Base-by-base conservation (phyloP, 2,329 filamentous ascomycete species). In the Monilinia polystroma region DNA sequence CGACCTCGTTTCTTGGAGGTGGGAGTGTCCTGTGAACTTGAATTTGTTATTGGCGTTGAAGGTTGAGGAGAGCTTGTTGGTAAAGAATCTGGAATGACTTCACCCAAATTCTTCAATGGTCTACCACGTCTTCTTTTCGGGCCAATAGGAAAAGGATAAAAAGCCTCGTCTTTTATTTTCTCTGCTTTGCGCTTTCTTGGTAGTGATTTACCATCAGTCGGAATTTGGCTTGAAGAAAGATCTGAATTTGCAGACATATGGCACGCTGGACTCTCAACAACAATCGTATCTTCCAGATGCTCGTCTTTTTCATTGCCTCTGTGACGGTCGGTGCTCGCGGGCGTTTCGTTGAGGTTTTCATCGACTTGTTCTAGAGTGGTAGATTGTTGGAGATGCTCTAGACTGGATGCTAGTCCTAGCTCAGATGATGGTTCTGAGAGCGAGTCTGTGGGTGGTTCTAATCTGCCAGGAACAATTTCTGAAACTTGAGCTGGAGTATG, bases 71-170 rank as follows among this genome's bases (percentile, higher is more conserved):
- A 38, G 20, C 20, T 16, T 51, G n/a, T 14, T 11, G 58, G 45
- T 16, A 45, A 38, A 51, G 29, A 20, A 2, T 49, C n/a, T 26
- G 10, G 11, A 26, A 38, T 1, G 2, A 12, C 51, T 18, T 20
- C n/a, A 12, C 8, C 4, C 6, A 7, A 51, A 60, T 51, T 4
- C 2, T 26, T 26, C 2, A 23, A 51, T 11, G 45, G 58, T 51
- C 58, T 51, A 5, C 58, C 58, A 2, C 58, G 45, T 35, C 58
- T 49, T 60, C 45, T 29, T 60, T 60, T 60, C 14, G 58, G 58
- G 8, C 45, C 58, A 18, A 51, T 60, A 16, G 58, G 58, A 26
- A 6, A 26, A 14, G 58, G 4, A 26, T 60, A 38, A 23, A 60
- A 18, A 20, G n/a, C 45, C 51, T 60, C 58, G 4, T 32, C 58